Percentiles rank a stretch among this genome's conserved stretches.
Conservation (phyloP, 306 rosid genomes). For the Inga laurina region DNA sequence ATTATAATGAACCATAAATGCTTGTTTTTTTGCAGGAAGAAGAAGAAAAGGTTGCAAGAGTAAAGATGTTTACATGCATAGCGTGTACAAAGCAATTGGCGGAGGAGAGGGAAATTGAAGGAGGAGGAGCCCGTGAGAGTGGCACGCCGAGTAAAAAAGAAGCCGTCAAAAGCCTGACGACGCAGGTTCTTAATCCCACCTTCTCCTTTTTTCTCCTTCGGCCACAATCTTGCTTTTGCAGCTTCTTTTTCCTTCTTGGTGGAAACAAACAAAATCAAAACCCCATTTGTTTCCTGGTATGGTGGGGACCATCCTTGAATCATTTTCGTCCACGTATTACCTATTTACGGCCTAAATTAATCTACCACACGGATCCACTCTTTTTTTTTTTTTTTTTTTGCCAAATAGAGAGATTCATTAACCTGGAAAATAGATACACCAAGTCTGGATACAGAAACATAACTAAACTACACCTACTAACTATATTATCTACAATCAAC, state of each 20-base stretch:
- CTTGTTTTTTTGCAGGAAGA: constrained; percentile 42
- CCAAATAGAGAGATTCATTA: no score
- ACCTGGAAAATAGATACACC: no score
- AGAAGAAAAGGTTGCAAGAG: background rate
- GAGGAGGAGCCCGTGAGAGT: constrained; percentile 72
- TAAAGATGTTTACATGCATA: constrained; percentile 89
- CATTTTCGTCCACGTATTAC: constrained; percentile 35
- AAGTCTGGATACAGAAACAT: no score
- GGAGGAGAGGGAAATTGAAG: constrained; percentile 55
- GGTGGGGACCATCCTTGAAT: constrained; percentile 64
- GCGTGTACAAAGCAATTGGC: constrained; percentile 70
- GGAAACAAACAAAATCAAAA: constrained; percentile 51
- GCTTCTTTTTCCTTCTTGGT: constrained; percentile 45
- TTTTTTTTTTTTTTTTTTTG: no score
- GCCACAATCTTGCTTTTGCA: constrained; percentile 49
- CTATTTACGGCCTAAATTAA: background rate
- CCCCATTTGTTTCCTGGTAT: constrained; percentile 29
- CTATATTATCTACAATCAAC: no score
- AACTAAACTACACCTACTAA: no score
- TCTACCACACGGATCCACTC: constrained; percentile 12
- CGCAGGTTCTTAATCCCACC: constrained; percentile 63
- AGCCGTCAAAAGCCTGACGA: constrained; percentile 93
- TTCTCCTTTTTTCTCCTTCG: constrained; percentile 28
- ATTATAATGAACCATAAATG: constrained; percentile 1
- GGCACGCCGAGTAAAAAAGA: constrained; percentile 93